Evolutionary conservation across 2,329 filamentous ascomycete genomes (phyloP).

Genomic region (Pseudocercospora vitis): DNA sequence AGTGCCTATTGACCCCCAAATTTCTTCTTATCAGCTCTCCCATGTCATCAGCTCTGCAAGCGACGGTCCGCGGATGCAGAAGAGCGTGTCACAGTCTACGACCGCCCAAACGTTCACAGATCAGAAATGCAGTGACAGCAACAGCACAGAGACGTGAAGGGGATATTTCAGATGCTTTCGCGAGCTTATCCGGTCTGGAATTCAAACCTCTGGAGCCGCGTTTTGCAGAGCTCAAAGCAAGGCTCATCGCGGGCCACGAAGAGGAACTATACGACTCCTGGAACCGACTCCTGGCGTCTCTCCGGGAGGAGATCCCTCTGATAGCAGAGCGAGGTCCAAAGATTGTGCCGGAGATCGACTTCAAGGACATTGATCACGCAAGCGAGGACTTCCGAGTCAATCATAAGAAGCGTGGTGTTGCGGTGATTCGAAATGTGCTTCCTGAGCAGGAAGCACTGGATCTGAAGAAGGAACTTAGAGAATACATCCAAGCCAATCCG

Average conservation of each 20-base stretch:
- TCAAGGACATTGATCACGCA: slow-evolving; percentile 47
- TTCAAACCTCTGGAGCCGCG: slow-evolving; percentile 48
- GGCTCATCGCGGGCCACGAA: slow-evolving; percentile 51
- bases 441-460: slow-evolving; percentile 46
- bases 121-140: slow-evolving; percentile 28
- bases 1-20: no score
- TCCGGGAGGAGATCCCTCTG: slow-evolving; percentile 48
- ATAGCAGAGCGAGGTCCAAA: slow-evolving; percentile 46
- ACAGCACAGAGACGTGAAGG: slow-evolving; percentile 46
- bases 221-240: slow-evolving; percentile 48
- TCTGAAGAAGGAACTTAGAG: slow-evolving; percentile 46
- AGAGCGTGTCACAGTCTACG: not conserved
- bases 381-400: slow-evolving; percentile 58
- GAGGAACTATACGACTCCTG: slow-evolving; percentile 48
- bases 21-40: not conserved
- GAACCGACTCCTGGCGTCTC: slow-evolving; percentile 45
- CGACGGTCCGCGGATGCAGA: slow-evolving; percentile 15
- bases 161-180: slow-evolving; percentile 54
- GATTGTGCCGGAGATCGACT: slow-evolving; percentile 50
- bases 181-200: slow-evolving; percentile 49
- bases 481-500: slow-evolving; percentile 50
- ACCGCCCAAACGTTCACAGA: not conserved
- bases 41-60: slow-evolving; percentile 16
- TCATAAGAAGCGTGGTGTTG: slow-evolving; percentile 58
- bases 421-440: slow-evolving; percentile 49